Percentiles rank a stretch among this genome's conserved stretches.
phyloP scores from a whole-genome alignment of 371 early-diverging fungal genomes.

The Rhizopus microsporus region DNA sequence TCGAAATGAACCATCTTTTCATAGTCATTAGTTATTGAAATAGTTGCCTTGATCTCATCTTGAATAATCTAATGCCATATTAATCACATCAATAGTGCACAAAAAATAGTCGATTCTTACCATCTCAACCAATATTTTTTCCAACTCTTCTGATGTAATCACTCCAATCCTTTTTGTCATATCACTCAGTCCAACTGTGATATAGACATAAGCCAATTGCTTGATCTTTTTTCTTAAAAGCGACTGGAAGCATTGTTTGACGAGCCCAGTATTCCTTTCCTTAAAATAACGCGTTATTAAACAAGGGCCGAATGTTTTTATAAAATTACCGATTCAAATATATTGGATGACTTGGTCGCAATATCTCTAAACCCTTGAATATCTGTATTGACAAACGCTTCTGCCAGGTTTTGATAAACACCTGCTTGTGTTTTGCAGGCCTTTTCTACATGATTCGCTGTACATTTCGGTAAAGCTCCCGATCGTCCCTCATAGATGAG shows the following conservation, averaged over 20 bases:
- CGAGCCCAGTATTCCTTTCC: constrained; percentile 72
- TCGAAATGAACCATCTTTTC: constrained; percentile 76
- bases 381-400: constrained; percentile 57
- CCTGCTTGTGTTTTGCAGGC: constrained; percentile 43
- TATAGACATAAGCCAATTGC: constrained; percentile 74
- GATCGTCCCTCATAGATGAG: constrained; percentile 62
- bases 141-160: constrained; percentile 36
- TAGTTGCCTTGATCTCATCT: constrained; percentile 63
- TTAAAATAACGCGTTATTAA: constrained; percentile 13
- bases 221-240: constrained; percentile 64
- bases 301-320: neutral
- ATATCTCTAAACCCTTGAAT: constrained; percentile 34
- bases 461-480: constrained; percentile 63
- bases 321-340: constrained; percentile 31
- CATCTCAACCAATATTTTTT: constrained; percentile 55
- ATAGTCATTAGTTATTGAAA: constrained; percentile 33
- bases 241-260: constrained; percentile 65
- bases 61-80: constrained; percentile 45
- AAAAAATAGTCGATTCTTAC: constrained; percentile 25
- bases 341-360: constrained; percentile 26
- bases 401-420: constrained; percentile 60
- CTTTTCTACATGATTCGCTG: constrained; percentile 53
- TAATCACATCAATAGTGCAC: neutral
- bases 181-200: constrained; percentile 72
- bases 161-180: constrained; percentile 57